Evolutionary conservation across 495 filamentous ascomycete genomes (phyloP).

Genomic region (Hypoxylon rickii): DNA sequence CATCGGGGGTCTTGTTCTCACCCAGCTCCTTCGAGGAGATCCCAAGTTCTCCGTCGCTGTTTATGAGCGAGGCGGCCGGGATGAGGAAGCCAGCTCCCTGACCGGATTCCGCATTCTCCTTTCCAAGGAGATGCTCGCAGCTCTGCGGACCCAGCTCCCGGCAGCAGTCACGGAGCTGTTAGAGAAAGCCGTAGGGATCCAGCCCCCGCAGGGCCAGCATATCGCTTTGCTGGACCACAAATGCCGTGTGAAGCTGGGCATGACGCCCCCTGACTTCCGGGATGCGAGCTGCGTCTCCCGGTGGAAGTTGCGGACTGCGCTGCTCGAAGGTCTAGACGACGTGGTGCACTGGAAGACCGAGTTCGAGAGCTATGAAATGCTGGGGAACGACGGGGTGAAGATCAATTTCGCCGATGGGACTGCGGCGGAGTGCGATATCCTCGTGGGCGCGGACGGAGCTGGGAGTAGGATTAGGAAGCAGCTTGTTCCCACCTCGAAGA

Average conservation of each 20-base stretch:
- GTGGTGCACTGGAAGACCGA: conserved; percentile 44
- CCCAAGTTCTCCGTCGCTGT: conserved; percentile 27
- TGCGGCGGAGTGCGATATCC: conserved; percentile 40
- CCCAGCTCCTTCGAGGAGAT: conserved; percentile 17
- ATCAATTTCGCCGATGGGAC: conserved; percentile 46
- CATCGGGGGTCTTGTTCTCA: conserved; percentile 22
- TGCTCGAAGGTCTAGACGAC: conserved; percentile 29
- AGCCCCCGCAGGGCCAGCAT: conserved; percentile 21
- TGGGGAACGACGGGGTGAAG: conserved; percentile 26
- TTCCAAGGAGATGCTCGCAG: conserved; percentile 16
- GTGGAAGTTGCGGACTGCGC: conserved; percentile 22
- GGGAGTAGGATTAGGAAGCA: conserved; percentile 47
- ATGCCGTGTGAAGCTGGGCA: neutral
- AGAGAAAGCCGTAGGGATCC: conserved; percentile 13
- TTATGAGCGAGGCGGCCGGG: conserved; percentile 13
- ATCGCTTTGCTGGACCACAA: conserved; percentile 20
- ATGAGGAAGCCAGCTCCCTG: conserved; percentile 8
- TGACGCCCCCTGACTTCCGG: conserved; percentile 4
- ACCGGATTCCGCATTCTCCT: conserved; percentile 30
- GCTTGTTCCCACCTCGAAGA: conserved; percentile 40
- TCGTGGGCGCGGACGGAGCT: conserved; percentile 53
- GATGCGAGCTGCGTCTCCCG: conserved; percentile 25
- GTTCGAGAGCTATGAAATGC: conserved; percentile 35
- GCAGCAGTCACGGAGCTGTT: conserved; percentile 10
- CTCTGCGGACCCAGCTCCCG: conserved; percentile 18